Conservation (phyloP, 2,329 filamentous ascomycete species). For the Paecilomyces niveus region DNA sequence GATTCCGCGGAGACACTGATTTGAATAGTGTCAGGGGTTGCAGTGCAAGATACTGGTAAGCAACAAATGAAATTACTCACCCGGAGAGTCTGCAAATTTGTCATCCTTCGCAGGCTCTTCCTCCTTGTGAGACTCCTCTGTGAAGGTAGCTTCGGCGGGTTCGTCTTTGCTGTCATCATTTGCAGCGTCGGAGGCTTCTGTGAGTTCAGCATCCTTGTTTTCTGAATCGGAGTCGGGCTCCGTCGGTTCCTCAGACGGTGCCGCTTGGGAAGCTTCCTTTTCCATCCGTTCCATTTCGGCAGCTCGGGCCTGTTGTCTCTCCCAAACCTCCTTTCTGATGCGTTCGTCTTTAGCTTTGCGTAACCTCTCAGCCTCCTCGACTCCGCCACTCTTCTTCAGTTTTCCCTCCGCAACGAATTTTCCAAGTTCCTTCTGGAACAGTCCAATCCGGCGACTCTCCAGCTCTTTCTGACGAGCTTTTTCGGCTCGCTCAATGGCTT, state of each 20-base stretch:
- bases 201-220: slow-evolving; percentile 1
- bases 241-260: slow-evolving; percentile 6
- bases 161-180: slow-evolving; percentile 2
- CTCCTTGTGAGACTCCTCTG: background rate
- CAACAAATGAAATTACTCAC: slow-evolving; percentile 4
- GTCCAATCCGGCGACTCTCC: slow-evolving; percentile 63
- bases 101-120: slow-evolving; percentile 3
- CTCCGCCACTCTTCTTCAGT: slow-evolving; percentile 90
- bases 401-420: slow-evolving; percentile 83
- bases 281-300: slow-evolving; percentile 40
- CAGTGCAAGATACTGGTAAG: background rate
- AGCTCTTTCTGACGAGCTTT: slow-evolving; percentile 85
- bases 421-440: slow-evolving; percentile 78
- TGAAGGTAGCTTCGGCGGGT: slow-evolving; percentile 1
- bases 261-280: slow-evolving; percentile 20
- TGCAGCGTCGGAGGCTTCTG: slow-evolving; percentile 2
- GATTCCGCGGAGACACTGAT: slow-evolving; percentile 5
- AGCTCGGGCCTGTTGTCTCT: slow-evolving; percentile 45
- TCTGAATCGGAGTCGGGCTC: slow-evolving; percentile 4
- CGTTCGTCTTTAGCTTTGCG: slow-evolving; percentile 80
- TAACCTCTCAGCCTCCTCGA: slow-evolving; percentile 85
- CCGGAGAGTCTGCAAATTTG: slow-evolving; percentile 2
- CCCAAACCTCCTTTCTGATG: slow-evolving; percentile 67
- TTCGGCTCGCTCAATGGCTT: slow-evolving; percentile 96
- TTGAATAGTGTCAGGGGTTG: background rate